Percentiles rank a stretch among this genome's conserved stretches.
These are phyloP conservation scores for Candida tetrigidarum DNA, from an alignment of 1,139 yeast species.

Conservation along the genomic window DNA sequence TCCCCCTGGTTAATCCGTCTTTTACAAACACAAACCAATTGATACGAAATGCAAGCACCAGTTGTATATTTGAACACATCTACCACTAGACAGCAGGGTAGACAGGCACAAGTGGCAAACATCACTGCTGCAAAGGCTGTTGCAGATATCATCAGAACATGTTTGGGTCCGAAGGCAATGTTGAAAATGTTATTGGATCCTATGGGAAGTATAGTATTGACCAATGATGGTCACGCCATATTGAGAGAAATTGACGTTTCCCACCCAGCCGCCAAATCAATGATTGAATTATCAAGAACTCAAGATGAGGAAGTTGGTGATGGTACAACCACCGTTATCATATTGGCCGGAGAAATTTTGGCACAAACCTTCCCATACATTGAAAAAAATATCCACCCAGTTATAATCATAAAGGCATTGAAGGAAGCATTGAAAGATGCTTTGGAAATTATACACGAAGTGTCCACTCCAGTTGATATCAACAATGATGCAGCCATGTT, in stretches of 20 bases:
- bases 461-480: conserved; percentile 83
- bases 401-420: conserved; percentile 90
- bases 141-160: conserved; percentile 95
- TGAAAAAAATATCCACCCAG: conserved; percentile 97
- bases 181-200: conserved; percentile 97
- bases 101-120: conserved; percentile 96
- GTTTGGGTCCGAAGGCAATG: conserved; percentile 99
- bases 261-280: conserved; percentile 98
- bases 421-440: conserved; percentile 93
- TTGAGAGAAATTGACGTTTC: conserved; percentile 89
- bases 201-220: conserved; percentile 97
- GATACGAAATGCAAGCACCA: conserved; percentile 51
- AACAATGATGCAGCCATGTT: conserved; percentile 87
- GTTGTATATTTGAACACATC: conserved; percentile 69
- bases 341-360: conserved; percentile 93
- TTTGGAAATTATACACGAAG: conserved; percentile 80
- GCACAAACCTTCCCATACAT: conserved; percentile 95
- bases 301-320: conserved; percentile 99
- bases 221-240: conserved; percentile 98
- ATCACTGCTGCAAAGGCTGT: conserved; percentile 99
- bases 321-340: conserved; percentile 96
- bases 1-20: background rate
- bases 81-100: conserved; percentile 93
- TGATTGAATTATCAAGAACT: conserved; percentile 96
- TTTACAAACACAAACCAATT: conserved; percentile 6